Evolutionary conservation across 2,329 filamentous ascomycete genomes (phyloP).

Genomic region (Fusarium virguliforme): DNA sequence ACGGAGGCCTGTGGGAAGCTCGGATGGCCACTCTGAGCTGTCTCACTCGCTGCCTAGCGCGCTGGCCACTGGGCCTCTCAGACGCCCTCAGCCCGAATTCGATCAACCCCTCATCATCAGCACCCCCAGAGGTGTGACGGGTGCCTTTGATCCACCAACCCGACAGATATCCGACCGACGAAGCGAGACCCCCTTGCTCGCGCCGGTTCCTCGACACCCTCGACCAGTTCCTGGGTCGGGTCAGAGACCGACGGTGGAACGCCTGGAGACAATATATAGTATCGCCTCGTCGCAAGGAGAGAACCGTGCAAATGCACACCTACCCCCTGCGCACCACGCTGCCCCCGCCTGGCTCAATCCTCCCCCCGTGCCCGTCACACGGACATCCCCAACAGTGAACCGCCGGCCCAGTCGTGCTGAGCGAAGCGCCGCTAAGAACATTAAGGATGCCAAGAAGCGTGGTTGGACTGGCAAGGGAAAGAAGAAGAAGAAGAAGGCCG

Average conservation of each 20-base stretch:
- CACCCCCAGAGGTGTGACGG: conserved; percentile 70
- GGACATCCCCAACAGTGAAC: conserved; percentile 62
- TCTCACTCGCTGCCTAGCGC: conserved; percentile 41
- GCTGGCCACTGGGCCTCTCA: conserved; percentile 36
- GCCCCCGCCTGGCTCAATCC: conserved; percentile 58
- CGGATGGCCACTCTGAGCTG: conserved; percentile 46
- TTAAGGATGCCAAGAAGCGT: conserved; percentile 71
- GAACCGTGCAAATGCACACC: conserved; percentile 24
- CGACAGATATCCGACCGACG: conserved; percentile 54
- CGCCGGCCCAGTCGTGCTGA: conserved; percentile 71
- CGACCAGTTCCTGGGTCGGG: conserved; percentile 55
- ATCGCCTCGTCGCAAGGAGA: conserved; percentile 45
- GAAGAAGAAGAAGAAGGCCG: conserved; percentile 60
- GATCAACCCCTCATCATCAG: conserved; percentile 74
- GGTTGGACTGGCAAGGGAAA: conserved; percentile 67
- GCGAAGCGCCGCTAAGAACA: conserved; percentile 74
- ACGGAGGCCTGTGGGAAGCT: conserved; percentile 59
- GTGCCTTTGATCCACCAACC: conserved; percentile 66
- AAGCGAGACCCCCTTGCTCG: conserved; percentile 65
- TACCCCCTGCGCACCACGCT: conserved; percentile 38
- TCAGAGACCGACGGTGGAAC: conserved; percentile 65
- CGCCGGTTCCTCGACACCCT: conserved; percentile 69
- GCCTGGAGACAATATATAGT: conserved; percentile 71
- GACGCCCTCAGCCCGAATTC: conserved; percentile 48
- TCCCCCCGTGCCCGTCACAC: conserved; percentile 55